These are phyloP conservation scores for Phytophthora palmivora DNA, from an alignment of 352 stramenopile species.

Conservation along the genomic window DNA sequence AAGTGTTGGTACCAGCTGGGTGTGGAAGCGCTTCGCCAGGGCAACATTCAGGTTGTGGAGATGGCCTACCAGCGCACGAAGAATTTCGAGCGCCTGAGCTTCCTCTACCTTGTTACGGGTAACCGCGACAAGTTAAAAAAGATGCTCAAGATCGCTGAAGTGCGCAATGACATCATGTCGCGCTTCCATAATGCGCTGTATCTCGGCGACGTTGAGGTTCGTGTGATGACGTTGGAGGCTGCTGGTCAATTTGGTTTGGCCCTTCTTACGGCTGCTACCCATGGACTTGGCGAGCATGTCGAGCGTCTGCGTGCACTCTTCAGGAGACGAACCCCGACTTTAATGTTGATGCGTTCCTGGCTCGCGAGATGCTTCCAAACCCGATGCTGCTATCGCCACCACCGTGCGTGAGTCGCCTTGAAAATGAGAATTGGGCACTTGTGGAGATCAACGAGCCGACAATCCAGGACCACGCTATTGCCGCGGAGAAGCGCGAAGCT, in stretches of 20 bases:
- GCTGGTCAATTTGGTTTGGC: constrained; percentile 96
- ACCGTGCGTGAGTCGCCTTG: constrained; percentile 91
- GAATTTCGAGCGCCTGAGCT: constrained; percentile 99
- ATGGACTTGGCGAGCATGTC: constrained; percentile 95
- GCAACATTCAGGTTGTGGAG: constrained; percentile 99
- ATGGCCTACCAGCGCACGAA: constrained; percentile 99
- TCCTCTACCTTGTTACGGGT: constrained; percentile 99
- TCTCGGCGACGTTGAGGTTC: constrained; percentile 96
- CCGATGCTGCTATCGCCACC: constrained; percentile 93
- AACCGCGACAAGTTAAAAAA: constrained; percentile 99
- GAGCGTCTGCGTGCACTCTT: constrained; percentile 93
- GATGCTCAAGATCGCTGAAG: constrained; percentile 99
- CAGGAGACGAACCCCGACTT: constrained; percentile 91
- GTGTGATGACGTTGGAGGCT: constrained; percentile 95
- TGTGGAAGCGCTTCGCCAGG: constrained; percentile 97
- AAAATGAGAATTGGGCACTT: constrained; percentile 98
- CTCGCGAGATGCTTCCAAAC: constrained; percentile 66
- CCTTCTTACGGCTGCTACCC: constrained; percentile 96
- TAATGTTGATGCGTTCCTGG: constrained; percentile 70
- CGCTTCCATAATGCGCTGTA: constrained; percentile 99
- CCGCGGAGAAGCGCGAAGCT: constrained; percentile 81
- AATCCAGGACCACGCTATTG: constrained; percentile 84
- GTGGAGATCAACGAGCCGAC: constrained; percentile 94
- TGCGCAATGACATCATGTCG: constrained; percentile 98
- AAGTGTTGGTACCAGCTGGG: constrained; percentile 98